Evolutionary conservation across 768 basidiomycete genomes (phyloP), one percentile per base, ranked within the genome.

Genomic region (Xerocomellus amylosporus): DNA sequence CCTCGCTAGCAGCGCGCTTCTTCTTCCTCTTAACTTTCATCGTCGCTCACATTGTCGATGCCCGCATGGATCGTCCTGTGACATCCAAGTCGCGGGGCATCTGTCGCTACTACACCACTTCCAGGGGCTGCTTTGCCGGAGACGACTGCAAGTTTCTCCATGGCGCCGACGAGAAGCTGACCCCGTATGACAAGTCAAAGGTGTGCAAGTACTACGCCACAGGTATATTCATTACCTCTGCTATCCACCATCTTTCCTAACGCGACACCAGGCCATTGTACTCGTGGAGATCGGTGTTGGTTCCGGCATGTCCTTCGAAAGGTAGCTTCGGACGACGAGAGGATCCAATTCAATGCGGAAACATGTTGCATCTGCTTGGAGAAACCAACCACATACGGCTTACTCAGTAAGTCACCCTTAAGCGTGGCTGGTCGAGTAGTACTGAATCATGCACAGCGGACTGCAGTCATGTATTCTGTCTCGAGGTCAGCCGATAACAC

Each of bases 391-490:
- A 81, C 80, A 0, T 90, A 83, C 62, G 90, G 88, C 34, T 71
- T 91, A 15, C 75, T 92, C 28, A 74, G 87, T 88, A 64, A 61
- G 77, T 53, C 20, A 3, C n/a, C 33, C 19, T 33, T n/a, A 17
- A 28, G 19, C 30, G 10, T 44, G 28, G 4, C 17, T 28, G 26
- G 8, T 55, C 34, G 9, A 53, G 33, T 31, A 33, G 37, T 37
- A 51, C 55, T 64, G n/a, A 58, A 46, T 42, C 15, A 8, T 33
- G 19, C 46, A 12, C 56, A 90, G 88, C 69, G 20, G 84, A 83
- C 31, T 93, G 90, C 65, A 85, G 79, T 56, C 90, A 93, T 68
- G 73, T 89, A 45, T 92, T 90, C 68, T 93, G 90, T 66, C 75
- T 87, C 36, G 68, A 79, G 55, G 89, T 90, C 65, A 54, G 78